Evolutionary conservation across 345 rosid species (phyloP).

Genomic region (Salix brachista): DNA sequence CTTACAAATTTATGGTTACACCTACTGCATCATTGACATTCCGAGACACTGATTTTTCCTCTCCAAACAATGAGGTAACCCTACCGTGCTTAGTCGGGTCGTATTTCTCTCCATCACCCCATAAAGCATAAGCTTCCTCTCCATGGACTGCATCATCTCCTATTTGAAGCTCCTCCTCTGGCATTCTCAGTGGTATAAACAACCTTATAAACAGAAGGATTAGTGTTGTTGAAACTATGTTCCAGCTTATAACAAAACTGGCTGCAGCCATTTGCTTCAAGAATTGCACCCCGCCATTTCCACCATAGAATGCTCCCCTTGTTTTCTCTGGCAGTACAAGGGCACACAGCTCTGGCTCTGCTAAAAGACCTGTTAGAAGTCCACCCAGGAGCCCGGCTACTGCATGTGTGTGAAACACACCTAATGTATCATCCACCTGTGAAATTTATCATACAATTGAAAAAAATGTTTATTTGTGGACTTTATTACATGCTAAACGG

Average conservation of each 20-base stretch:
- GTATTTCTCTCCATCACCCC: slow-evolving; percentile 95
- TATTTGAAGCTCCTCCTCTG: slow-evolving; percentile 63
- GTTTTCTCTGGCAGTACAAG: slow-evolving; percentile 39
- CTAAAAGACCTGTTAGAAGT: slow-evolving; percentile 70
- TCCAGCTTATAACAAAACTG: slow-evolving; percentile 62
- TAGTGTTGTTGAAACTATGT: slow-evolving; percentile 50
- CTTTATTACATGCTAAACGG: neutral
- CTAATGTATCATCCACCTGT: slow-evolving; percentile 81
- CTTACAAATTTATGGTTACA: slow-evolving; percentile 61
- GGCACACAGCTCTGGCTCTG: slow-evolving; percentile 62
- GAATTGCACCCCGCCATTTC: slow-evolving; percentile 59
- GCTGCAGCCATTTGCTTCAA: slow-evolving; percentile 78
- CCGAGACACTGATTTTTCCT: slow-evolving; percentile 41
- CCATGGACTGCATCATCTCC: slow-evolving; percentile 96
- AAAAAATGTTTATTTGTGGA: neutral
- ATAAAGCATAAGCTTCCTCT: slow-evolving; percentile 92
- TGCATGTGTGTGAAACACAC: slow-evolving; percentile 92
- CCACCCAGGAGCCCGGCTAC: slow-evolving; percentile 87
- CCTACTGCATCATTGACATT: slow-evolving; percentile 63
- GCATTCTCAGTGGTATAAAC: slow-evolving; percentile 75
- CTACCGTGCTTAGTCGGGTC: slow-evolving; percentile 61
- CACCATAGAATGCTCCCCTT: slow-evolving; percentile 79
- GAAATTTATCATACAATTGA: neutral
- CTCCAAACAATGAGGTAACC: slow-evolving; percentile 23
- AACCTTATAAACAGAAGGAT: slow-evolving; percentile 56